phyloP scores from a whole-genome alignment of 306 rosid species.

The Rosa lucieae region DNA sequence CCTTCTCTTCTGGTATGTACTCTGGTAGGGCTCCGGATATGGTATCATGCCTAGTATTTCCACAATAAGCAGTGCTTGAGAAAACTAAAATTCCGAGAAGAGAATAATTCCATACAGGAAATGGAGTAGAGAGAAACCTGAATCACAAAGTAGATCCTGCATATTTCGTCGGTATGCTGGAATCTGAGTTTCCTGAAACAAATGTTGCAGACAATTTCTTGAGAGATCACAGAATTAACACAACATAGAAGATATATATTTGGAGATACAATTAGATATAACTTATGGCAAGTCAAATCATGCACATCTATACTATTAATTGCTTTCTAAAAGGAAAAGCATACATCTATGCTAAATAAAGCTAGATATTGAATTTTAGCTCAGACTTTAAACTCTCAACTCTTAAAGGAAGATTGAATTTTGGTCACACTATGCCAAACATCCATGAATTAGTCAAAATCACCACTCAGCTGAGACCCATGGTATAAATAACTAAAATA shows the following conservation, averaged over 20 bases:
- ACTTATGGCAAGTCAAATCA: slow-evolving; percentile 7
- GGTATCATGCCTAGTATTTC: slow-evolving; percentile 80
- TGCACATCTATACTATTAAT: neutral
- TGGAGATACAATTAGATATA: neutral
- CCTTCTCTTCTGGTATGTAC: slow-evolving; percentile 80
- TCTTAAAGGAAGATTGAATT: neutral
- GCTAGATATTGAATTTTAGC: neutral
- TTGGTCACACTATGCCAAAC: neutral
- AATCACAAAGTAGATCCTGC: slow-evolving; percentile 94
- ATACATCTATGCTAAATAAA: neutral
- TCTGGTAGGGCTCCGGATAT: slow-evolving; percentile 96
- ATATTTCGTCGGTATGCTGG: slow-evolving; percentile 81
- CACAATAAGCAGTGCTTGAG: slow-evolving; percentile 38
- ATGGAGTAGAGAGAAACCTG: slow-evolving; percentile 59
- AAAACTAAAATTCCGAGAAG: slow-evolving; percentile 18
- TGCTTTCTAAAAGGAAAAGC: neutral
- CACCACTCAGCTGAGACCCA: neutral
- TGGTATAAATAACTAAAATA: neutral
- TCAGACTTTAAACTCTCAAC: neutral
- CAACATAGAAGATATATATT: neutral
- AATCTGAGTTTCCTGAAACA: slow-evolving; percentile 88
- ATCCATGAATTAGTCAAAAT: neutral
- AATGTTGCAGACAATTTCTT: slow-evolving; percentile 26
- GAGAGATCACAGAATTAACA: slow-evolving; percentile 15
- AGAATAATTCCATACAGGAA: neutral